These are phyloP conservation scores for Sugiyamaella paludigena DNA, from an alignment of 1,139 yeast genomes.

Conservation along the genomic window DNA sequence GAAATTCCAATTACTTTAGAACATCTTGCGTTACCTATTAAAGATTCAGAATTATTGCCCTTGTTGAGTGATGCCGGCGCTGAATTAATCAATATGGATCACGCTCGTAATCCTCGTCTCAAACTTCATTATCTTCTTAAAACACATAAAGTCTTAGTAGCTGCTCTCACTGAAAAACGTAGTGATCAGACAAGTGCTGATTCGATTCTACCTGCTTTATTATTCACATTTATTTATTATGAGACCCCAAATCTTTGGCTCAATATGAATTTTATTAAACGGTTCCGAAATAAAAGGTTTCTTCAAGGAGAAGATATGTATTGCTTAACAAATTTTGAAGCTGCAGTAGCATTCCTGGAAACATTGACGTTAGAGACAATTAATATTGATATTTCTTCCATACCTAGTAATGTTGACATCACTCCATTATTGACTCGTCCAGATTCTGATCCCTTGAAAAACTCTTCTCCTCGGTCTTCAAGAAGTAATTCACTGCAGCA, in stretches of 20 bases:
- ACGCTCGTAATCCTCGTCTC: conserved; percentile 39
- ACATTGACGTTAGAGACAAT: conserved; percentile 46
- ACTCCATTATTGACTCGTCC: conserved; percentile 22
- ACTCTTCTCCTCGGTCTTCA: conserved; percentile 19
- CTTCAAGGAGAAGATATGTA: conserved; percentile 53
- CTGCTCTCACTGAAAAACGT: conserved; percentile 31
- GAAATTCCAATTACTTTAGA: conserved; percentile 29
- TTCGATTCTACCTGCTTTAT: conserved; percentile 54
- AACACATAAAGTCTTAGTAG: conserved; percentile 43
- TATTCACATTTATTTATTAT: conserved; percentile 47
- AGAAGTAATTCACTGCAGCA: conserved; percentile 23
- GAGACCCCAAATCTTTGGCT: conserved; percentile 47
- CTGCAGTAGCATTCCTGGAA: conserved; percentile 56
- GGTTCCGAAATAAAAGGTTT: conserved; percentile 51
- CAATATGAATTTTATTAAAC: conserved; percentile 52
- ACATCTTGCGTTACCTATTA: conserved; percentile 28
- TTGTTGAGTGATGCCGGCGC: conserved; percentile 17
- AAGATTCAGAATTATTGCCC: conserved; percentile 24
- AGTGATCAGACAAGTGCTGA: conserved; percentile 43
- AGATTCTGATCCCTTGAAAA: conserved; percentile 21
- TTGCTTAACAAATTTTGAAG: conserved; percentile 63
- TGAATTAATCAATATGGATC: conserved; percentile 29
- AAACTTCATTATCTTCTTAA: conserved; percentile 42
- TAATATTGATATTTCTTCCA: conserved; percentile 23
- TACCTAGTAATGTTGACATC: conserved; percentile 28